A percentile compares a stretch with the other conserved stretches of the same genome.
Conservation (phyloP, 441 rosid genomes). For the Gossypium gossypioides region DNA sequence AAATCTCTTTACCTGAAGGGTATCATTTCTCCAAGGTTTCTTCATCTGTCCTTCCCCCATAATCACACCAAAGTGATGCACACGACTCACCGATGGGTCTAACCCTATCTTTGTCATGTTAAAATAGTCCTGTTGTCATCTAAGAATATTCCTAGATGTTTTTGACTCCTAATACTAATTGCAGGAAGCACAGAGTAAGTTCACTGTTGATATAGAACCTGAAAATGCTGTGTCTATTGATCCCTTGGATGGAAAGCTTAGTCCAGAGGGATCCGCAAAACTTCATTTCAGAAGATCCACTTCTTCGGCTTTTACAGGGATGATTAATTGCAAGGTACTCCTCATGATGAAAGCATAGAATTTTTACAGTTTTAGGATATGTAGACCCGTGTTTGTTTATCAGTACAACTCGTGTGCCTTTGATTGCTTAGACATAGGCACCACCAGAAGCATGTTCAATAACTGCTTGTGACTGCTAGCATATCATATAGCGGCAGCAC, state of each 20-base stretch:
- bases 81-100: not conserved
- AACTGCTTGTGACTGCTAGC: not conserved
- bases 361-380: not conserved
- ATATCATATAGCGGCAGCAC: not conserved
- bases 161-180: not conserved
- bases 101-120: not conserved
- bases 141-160: not conserved
- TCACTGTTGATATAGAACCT: slow-evolving; percentile 62
- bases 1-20: slow-evolving; percentile 61
- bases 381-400: not conserved
- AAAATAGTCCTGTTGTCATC: slow-evolving; percentile 5
- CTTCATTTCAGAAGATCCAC: slow-evolving; percentile 55
- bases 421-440: not conserved
- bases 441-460: not conserved
- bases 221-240: slow-evolving; percentile 43
- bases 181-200: slow-evolving; percentile 86
- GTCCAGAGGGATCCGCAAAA: slow-evolving; percentile 57
- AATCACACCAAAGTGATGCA: not conserved
- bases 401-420: not conserved
- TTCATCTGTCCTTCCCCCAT: not conserved
- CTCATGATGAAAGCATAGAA: slow-evolving; percentile 6
- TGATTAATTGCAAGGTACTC: slow-evolving; percentile 74
- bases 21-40: slow-evolving; percentile 88
- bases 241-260: slow-evolving; percentile 60
- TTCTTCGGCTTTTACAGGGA: slow-evolving; percentile 45